Base-by-base conservation (phyloP, 495 filamentous ascomycete species). In the Cladorrhinum samala region DNA sequence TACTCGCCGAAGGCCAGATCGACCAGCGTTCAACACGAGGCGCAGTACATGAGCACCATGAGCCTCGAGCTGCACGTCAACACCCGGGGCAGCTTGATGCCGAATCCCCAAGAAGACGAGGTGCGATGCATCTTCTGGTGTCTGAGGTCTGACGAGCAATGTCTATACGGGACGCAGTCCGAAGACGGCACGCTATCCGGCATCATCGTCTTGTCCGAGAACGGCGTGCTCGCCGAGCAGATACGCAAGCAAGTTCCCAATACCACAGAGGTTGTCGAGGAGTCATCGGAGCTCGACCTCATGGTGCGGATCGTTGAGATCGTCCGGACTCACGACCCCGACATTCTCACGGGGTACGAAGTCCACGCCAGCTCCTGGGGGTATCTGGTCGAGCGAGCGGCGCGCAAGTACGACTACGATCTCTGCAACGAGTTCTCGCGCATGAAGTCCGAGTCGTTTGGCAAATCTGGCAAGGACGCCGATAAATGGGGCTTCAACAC, bases 21-120 rank as follows among this genome's bases (percentile, higher is more conserved):
- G 3, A 87, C 84, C 0, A 90, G 83, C 62, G 85, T 93, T 36
- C 80, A 87, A 58, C 87, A 92, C 56, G 89, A 95, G 64, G 81
- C 84, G 5, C 91, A 95, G 57, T 91, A 95, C 65, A 97, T 97
- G 91, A 95, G 88, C 68, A 88, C 83, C 30, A 91, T 98, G 91
- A 91, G 91, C 59, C 66, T 98, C 5, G 93, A 98, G 63, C 66
- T 97, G n/a, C 93, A 98, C 66, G 86, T 94, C 51, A 96, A 95
- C 64, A 95, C 87, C 5, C 78, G 90, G 40, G 89, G 83, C 14
- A 79, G 78, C 47, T 73, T 96, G 23, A 77, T 87, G 20, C 89
- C 94, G 7, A 86, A 97, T 63, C 93, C 93, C 2, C 87, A 89
- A 50, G 76, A 92, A 54, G 93, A 98, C 64, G 89, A 92, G 59